phyloP scores from a whole-genome alignment of 2,329 filamentous ascomycete species.

The Venturia carpophila region DNA sequence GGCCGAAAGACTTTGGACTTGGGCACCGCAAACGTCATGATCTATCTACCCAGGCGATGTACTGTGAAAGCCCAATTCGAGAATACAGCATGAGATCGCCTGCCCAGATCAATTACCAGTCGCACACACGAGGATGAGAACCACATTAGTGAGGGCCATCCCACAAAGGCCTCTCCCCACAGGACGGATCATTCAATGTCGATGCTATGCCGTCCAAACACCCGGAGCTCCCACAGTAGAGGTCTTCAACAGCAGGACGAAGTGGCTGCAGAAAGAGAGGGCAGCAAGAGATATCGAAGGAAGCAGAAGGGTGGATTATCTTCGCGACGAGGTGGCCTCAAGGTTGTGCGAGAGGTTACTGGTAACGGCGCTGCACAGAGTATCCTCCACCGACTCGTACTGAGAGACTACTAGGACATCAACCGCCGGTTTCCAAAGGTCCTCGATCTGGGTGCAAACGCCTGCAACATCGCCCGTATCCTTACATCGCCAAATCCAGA shows the following conservation, averaged over 20 bases:
- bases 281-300: conserved; percentile 61
- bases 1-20: neutral
- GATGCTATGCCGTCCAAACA: conserved; percentile 69
- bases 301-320: conserved; percentile 79
- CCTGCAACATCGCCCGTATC: conserved; percentile 84
- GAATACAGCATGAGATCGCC: neutral
- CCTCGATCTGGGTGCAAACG: conserved; percentile 90
- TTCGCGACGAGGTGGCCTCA: conserved; percentile 84
- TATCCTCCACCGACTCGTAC: neutral
- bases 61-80: neutral
- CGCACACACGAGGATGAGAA: conserved; percentile 2
- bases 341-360: conserved; percentile 79
- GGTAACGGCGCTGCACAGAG: conserved; percentile 36
- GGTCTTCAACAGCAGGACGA: conserved; percentile 82
- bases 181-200: neutral
- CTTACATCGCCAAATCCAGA: conserved; percentile 57
- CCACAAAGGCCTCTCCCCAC: neutral
- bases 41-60: neutral
- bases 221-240: conserved; percentile 71
- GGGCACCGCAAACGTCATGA: neutral
- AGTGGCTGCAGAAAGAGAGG: conserved; percentile 87
- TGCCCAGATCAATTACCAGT: neutral
- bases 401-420: conserved; percentile 60
- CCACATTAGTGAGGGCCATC: neutral
- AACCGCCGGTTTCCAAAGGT: conserved; percentile 77